Evolutionary conservation across 164 flowering plant genomes (phyloP).

Genomic region (Vitis riparia): DNA sequence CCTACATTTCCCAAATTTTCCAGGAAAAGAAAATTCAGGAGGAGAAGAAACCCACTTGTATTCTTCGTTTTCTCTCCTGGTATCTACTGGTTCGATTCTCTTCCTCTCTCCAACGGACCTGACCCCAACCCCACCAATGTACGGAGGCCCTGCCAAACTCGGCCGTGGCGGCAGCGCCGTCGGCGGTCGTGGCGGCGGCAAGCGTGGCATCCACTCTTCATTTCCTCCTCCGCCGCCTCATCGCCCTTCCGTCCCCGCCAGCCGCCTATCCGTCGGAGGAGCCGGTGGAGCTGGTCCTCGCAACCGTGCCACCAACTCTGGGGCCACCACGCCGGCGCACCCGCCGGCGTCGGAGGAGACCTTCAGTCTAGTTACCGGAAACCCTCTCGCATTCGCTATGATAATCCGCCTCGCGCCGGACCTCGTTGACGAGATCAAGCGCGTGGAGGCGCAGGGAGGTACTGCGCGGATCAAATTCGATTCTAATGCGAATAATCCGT

Average conservation of each 20-base stretch:
- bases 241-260: conserved; percentile 32
- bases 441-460: conserved; percentile 71
- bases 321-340: conserved; percentile 11
- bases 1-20: no score
- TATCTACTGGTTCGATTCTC: no score
- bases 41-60: no score
- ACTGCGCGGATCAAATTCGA: conserved; percentile 81
- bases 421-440: conserved; percentile 88
- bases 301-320: conserved; percentile 15
- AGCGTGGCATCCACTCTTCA: conserved; percentile 27
- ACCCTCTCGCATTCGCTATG: conserved; percentile 68
- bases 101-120: no score
- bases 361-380: conserved; percentile 61
- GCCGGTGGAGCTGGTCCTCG: conserved; percentile 32
- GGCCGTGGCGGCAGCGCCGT: conserved; percentile 64
- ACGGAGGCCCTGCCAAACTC: conserved; percentile 63
- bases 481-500: conserved; percentile 46
- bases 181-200: conserved; percentile 39
- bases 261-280: conserved; percentile 41
- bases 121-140: conserved; percentile 35
- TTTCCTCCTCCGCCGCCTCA: conserved; percentile 49
- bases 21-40: no score
- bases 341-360: conserved; percentile 51
- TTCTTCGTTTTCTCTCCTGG: no score
- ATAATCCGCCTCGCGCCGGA: conserved; percentile 79